Evolutionary conservation across 306 rosid genomes (phyloP), one percentile per base, ranked within the genome.

Genomic region (Luffa acutangula): DNA sequence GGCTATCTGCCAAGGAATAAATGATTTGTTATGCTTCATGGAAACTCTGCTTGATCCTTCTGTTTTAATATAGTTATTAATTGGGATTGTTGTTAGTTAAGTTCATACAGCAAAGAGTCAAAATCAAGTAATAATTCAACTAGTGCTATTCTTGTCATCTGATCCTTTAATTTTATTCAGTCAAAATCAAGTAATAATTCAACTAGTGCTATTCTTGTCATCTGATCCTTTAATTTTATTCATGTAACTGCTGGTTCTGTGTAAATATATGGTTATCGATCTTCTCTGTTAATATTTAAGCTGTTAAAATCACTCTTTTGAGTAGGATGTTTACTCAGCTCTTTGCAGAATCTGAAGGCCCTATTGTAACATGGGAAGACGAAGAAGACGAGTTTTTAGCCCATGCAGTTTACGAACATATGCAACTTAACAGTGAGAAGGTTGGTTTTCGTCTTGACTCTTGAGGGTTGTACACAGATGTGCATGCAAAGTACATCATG

Each of bases 371-470:
- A 31, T 93, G 96, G 93, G 93, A 93, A 85, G 96, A 89, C 67
- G 89, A 91, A 78, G 97, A 91, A 79, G 95, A 93, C 58, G 89
- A 90, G 64, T 91, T 86, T 86, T 85, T 93, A 85, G 89, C 97
- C 73, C 78, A 17, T 79, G 92, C 97, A 12, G 92, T 91, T 83
- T 88, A 78, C 51, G 90, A 93, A 64, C 93, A 91, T 51, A 91
- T 91, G 98, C 87, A 87, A 81, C 87, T 93, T 42, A 90, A 85
- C 8, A 86, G 73, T 63, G 94, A 89, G 78, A 81, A 86, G 91
- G 98, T 93, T 84, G n/a, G 77, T 48, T 48, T 52, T 46, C 11
- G 21, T 43, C 37, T 21, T 3, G 1, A 69, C 34, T 20, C 8
- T 70, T 21, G 52, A 67, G 75, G 49, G 33, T 9, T 67, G 34